Conservation (phyloP, 2,329 filamentous ascomycete genomes). For the Apiospora koreana region DNA sequence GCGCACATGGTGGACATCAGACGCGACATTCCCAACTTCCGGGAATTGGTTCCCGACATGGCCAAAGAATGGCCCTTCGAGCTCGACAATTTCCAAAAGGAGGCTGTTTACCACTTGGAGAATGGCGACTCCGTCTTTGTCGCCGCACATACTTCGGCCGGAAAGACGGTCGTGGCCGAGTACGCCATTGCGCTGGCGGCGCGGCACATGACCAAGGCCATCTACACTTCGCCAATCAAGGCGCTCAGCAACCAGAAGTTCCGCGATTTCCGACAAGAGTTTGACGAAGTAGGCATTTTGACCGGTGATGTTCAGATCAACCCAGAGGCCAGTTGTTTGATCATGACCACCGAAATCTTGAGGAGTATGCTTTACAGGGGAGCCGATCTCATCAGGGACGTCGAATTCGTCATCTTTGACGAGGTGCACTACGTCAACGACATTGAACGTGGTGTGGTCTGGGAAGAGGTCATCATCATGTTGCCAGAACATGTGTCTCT, state of each 20-base stretch:
- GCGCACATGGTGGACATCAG: conserved; percentile 98
- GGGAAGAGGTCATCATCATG: conserved; percentile 99
- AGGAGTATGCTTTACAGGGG: conserved; percentile 98
- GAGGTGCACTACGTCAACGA: conserved; percentile 99
- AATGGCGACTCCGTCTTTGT: conserved; percentile 97
- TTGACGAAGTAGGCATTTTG: conserved; percentile 94
- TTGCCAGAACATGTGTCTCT: conserved; percentile 94
- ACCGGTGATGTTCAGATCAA: conserved; percentile 98
- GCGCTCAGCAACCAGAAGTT: conserved; percentile 99
- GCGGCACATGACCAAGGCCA: conserved; percentile 99
- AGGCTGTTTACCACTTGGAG: conserved; percentile 96
- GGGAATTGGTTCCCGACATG: conserved; percentile 93
- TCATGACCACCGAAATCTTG: conserved; percentile 99
- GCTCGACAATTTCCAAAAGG: conserved; percentile 96
- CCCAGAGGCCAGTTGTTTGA: conserved; percentile 94
- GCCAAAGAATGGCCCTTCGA: conserved; percentile 96
- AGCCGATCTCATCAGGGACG: conserved; percentile 92
- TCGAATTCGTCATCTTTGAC: conserved; percentile 98
- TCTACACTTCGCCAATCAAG: conserved; percentile 98
- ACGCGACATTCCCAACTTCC: conserved; percentile 90
- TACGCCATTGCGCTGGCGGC: conserved; percentile 95
- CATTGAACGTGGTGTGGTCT: conserved; percentile 91
- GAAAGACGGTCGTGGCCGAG: conserved; percentile 97
- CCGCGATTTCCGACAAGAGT: conserved; percentile 84
- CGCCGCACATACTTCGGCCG: conserved; percentile 94